Percentiles rank a stretch among this genome's conserved stretches.
Conservation (phyloP, 2,329 filamentous ascomycete genomes). For the Colletotrichum horii region DNA sequence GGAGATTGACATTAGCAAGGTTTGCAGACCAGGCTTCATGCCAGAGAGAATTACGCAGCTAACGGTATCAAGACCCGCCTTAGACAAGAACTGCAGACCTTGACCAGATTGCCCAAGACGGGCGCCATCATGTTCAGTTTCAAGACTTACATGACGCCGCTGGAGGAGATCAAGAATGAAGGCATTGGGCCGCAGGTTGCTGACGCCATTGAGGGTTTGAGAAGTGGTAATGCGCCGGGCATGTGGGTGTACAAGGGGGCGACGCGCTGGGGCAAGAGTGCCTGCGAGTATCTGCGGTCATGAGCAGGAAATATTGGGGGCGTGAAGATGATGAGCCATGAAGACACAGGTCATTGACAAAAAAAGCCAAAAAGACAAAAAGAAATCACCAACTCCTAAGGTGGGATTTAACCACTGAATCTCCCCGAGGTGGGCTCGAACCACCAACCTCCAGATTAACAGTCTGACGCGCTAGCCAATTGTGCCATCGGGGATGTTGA, state of each 20-base stretch:
- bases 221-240: slow-evolving; percentile 53
- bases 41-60: not conserved
- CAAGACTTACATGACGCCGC: slow-evolving; percentile 59
- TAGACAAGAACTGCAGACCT: slow-evolving; percentile 56
- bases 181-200: slow-evolving; percentile 51
- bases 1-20: slow-evolving; percentile 43
- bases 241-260: slow-evolving; percentile 61
- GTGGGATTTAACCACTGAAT: not conserved
- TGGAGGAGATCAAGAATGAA: slow-evolving; percentile 53
- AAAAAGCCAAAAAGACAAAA: not conserved
- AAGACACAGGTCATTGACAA: not conserved
- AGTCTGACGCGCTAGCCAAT: slow-evolving; percentile 12
- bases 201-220: slow-evolving; percentile 58
- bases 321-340: not conserved
- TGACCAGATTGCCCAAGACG: slow-evolving; percentile 53
- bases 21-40: not conserved
- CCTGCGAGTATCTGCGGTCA: slow-evolving; percentile 51
- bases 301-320: not conserved
- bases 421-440: slow-evolving; percentile 11
- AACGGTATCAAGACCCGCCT: slow-evolving; percentile 35
- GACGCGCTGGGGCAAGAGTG: slow-evolving; percentile 50
- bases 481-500: slow-evolving; percentile 11
- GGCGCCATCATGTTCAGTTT: slow-evolving; percentile 57
- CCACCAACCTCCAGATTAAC: slow-evolving; percentile 11
- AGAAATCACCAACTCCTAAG: not conserved